Evolutionary conservation across 176 grass and related monocot species (phyloP), one percentile per base, ranked within the genome.

Genomic region (Bonia amplexicaulis): DNA sequence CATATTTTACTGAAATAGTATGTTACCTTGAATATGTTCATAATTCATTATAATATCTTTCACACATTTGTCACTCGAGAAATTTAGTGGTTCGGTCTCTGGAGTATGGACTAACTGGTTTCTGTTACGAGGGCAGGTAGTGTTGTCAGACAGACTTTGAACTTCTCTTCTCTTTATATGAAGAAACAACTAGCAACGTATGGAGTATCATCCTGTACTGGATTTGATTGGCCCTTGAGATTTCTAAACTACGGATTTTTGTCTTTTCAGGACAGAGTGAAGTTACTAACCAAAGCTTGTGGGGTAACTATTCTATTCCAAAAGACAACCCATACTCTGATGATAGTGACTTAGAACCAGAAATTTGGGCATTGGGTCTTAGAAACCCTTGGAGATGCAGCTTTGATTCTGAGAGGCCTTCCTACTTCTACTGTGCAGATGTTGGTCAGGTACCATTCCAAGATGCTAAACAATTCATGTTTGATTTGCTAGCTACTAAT

Each of bases 301-400:
- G 90, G 93, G 96, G 93, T 13, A 99, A 94, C 51, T 99, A 99
- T 67, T 87, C 91, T 23, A 82, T 94, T 80, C 96, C 96, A 65
- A 96, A 99, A 69, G 96, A 96, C 77, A 99, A 99, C 64, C 96
- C 96, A 0, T 96, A 61, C 12, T 16, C 84, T 10, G 86, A 89
- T 23, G 91, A 89, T 77, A 88, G 58, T 22, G 88, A 48, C 60
- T 65, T 99, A 55, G 55, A 74, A 79, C 85, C 69, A 48, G 96
- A 96, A 84, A 94, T 99, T 78, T 99, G 93, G 91, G 93, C 96
- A 23, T 74, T 93, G 51, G 93, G 93, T 83, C 79, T 99, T 73
- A 92, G 96, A 82, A 99, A 99, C 72, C 93, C 96, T 3, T 99
- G 96, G 96, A 90, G 89, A 76, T 99, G 96, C 82, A 96, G 93